Evolutionary conservation across 805 yeast species (phyloP).

Genomic region (Wickerhamiella occidentalis): DNA sequence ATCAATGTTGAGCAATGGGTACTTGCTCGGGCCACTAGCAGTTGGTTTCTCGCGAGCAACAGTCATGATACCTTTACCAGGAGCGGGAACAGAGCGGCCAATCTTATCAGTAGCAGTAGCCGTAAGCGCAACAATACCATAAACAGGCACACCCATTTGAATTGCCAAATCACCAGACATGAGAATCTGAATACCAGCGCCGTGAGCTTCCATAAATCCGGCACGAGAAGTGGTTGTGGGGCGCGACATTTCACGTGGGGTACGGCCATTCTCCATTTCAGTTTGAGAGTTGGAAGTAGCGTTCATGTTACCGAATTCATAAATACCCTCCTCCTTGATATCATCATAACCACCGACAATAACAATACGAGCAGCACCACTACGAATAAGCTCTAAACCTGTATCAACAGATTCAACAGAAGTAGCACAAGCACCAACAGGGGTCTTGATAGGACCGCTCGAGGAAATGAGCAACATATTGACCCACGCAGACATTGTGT

Average conservation of each 20-base stretch:
- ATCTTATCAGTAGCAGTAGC: slow-evolving; percentile 98
- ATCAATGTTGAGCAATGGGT: slow-evolving; percentile 70
- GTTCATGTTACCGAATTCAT: slow-evolving; percentile 96
- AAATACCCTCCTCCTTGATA: slow-evolving; percentile 98
- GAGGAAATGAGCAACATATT: slow-evolving; percentile 94
- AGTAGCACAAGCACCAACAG: slow-evolving; percentile 99
- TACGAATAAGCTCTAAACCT: slow-evolving; percentile 85
- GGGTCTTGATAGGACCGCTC: slow-evolving; percentile 98
- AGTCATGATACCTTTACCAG: slow-evolving; percentile 98
- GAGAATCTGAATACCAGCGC: slow-evolving; percentile 94
- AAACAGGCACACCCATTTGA: slow-evolving; percentile 98
- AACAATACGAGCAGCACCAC: slow-evolving; percentile 92
- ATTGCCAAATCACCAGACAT: slow-evolving; percentile 92
- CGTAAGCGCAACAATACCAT: slow-evolving; percentile 86
- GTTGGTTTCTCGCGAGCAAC: slow-evolving; percentile 67
- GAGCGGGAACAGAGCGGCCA: slow-evolving; percentile 98
- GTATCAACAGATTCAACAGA: slow-evolving; percentile 94
- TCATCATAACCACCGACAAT: slow-evolving; percentile 99
- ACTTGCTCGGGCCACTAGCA: slow-evolving; percentile 52
- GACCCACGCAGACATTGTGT: slow-evolving; percentile 99
- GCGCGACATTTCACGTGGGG: slow-evolving; percentile 97
- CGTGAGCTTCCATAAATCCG: slow-evolving; percentile 99
- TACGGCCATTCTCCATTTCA: slow-evolving; percentile 90
- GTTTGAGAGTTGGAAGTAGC: slow-evolving; percentile 86
- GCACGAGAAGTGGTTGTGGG: slow-evolving; percentile 92